A percentile compares a stretch with the other conserved stretches of the same genome.
Conservation (phyloP, 192 early-diverging fungal species). For the Backusella westeae region DNA sequence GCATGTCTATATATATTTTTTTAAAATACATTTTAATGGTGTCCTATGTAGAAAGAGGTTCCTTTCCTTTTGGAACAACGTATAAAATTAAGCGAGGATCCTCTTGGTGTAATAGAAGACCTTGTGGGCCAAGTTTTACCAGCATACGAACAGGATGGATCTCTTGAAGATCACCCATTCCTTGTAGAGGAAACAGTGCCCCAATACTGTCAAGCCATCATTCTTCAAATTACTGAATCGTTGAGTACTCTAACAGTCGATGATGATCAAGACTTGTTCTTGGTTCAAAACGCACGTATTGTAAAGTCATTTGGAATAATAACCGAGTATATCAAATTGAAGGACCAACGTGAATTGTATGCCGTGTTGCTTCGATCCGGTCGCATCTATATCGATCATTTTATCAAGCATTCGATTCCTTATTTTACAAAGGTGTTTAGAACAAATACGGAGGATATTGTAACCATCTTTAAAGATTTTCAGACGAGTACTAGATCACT, state of each 20-base stretch:
- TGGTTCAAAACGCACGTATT: conserved; percentile 36
- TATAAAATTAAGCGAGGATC: conserved; percentile 35
- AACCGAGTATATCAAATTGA: conserved; percentile 44
- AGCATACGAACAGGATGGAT: conserved; percentile 34
- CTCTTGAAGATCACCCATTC: conserved; percentile 37
- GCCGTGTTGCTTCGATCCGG: conserved; percentile 44
- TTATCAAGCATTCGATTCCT: conserved; percentile 49
- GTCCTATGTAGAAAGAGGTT: conserved; percentile 39
- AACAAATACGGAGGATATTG: conserved; percentile 36
- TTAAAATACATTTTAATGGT: background rate
- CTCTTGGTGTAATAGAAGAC: conserved; percentile 34
- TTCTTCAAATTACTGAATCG: conserved; percentile 14
- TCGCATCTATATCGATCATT: conserved; percentile 52
- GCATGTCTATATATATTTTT: too few species aligned
- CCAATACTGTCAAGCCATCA: conserved; percentile 39
- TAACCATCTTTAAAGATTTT: conserved; percentile 51
- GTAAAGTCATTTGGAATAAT: conserved; percentile 44
- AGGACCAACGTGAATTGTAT: conserved; percentile 45
- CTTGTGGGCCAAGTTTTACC: conserved; percentile 41
- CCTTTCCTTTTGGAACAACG: conserved; percentile 43
- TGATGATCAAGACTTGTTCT: background rate
- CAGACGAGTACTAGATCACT: conserved; percentile 48
- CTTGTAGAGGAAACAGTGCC: conserved; percentile 39
- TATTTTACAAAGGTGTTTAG: conserved; percentile 49
- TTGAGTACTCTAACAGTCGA: background rate